These are phyloP conservation scores for Echites panduratus DNA, from an alignment of 257 asterid species.

Conservation along the genomic window DNA sequence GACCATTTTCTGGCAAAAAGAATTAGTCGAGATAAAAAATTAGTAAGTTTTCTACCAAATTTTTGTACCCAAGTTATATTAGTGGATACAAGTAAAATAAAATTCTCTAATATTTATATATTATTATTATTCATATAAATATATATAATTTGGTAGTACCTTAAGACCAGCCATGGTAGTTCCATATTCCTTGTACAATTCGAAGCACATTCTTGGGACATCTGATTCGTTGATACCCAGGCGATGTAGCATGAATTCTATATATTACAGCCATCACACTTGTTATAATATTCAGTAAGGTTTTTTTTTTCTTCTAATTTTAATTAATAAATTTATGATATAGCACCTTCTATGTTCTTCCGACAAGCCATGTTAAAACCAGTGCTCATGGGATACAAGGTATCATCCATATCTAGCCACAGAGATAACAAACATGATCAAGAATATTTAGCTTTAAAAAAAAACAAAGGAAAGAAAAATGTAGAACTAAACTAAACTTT, in stretches of 20 bases:
- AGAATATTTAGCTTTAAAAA: not conserved
- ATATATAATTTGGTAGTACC: too few relatives aligned
- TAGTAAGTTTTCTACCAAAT: too few relatives aligned
- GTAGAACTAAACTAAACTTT: not conserved
- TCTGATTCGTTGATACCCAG: constrained; percentile 61
- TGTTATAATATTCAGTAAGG: too few relatives aligned
- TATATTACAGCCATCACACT: too few relatives aligned
- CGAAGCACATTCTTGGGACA: constrained; percentile 75
- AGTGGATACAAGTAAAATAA: too few relatives aligned
- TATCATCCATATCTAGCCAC: constrained; percentile 75
- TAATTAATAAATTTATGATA: too few relatives aligned
- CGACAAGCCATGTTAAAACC: constrained; percentile 83
- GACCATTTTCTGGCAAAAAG: too few relatives aligned
- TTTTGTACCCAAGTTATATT: too few relatives aligned
- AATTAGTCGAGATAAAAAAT: too few relatives aligned
- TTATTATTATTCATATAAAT: too few relatives aligned
- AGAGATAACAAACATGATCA: not conserved
- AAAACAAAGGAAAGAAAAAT: not conserved
- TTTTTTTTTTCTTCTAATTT: too few relatives aligned
- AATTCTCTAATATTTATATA: too few relatives aligned
- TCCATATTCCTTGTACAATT: constrained; percentile 72
- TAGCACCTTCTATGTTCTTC: constrained; percentile 62
- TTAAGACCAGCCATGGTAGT: constrained; percentile 96
- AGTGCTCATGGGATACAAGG: constrained; percentile 74
- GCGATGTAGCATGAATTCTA: constrained; percentile 68